Evolutionary conservation across 257 asterid genomes (phyloP).

Genomic region (Rehmannia glutinosa): DNA sequence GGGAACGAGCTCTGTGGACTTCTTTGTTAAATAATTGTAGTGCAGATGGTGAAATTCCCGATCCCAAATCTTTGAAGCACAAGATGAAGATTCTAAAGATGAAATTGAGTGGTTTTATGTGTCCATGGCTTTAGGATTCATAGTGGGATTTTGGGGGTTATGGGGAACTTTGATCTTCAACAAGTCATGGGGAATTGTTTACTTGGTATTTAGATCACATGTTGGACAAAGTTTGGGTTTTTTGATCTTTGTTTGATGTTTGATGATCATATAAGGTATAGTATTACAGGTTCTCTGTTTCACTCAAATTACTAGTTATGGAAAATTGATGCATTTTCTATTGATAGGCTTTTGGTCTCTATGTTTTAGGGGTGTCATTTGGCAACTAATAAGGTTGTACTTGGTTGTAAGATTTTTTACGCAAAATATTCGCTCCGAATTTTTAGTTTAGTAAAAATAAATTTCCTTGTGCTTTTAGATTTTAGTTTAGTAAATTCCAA

Average conservation of each 20-base stretch:
- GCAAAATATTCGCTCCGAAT: no score
- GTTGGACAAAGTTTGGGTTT: neutral
- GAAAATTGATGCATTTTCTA: no score
- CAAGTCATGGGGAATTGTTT: slow-evolving; percentile 13
- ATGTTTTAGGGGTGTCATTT: no score
- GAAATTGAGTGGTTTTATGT: neutral
- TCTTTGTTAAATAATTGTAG: neutral
- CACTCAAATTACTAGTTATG: no score
- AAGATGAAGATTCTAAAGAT: neutral
- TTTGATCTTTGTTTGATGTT: neutral
- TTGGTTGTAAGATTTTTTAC: no score
- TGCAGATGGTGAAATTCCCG: neutral
- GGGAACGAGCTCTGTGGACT: slow-evolving; percentile 7
- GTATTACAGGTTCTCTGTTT: neutral
- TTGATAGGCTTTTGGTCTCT: no score
- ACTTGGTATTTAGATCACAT: neutral
- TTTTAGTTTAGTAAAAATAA: no score
- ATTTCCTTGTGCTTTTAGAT: no score
- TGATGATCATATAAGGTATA: neutral
- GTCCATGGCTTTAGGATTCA: neutral
- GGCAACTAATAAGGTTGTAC: no score
- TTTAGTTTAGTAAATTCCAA: no score
- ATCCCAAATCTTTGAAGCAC: neutral
- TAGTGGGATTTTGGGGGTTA: neutral
- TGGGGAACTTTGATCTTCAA: slow-evolving; percentile 3